Base-by-base conservation (phyloP, 768 basidiomycete species). In the Podaxis carcinomalis region DNA sequence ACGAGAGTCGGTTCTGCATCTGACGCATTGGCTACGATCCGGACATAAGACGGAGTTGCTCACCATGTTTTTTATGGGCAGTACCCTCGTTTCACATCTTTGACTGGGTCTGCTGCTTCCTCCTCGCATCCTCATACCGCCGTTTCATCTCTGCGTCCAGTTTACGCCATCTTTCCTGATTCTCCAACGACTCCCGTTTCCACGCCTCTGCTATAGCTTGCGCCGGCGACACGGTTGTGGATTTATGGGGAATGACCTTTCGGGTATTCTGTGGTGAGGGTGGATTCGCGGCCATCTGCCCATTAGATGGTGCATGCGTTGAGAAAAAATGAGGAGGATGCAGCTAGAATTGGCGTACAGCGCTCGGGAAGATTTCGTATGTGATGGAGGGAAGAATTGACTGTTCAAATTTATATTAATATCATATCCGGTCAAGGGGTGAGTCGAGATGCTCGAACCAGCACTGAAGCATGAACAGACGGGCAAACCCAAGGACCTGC, bases 131-230 rank as follows among this genome's bases (percentile, higher is more conserved):
- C 42, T 78, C 69, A 68, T 83, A 89, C 54, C 78, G 76, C 66
- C 77, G 71, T 68, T 78, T 80, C 57, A 80, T 77, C 62, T 82
- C 81, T 59, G 79, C 81, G 56, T 83, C 79, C 51, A 76, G 66
- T 60, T 64, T 70, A 59, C 78, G 74, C 89, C 88, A 90, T 63
- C 72, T 76, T 56, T 82, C 80, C 69, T 87, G 80, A 64, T 74
- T 83, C 71, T 87, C 83, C 13, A 70, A 61, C n/a, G 84, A 81
- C 72, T 88, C 85, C 51, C 76, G 73, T 68, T 79, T 82, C 89
- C 89, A 90, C 57, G 84, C 85, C 44, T 85, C 82, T 37, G 84
- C 86, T 69, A 91, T 89, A 28, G 83, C 80, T 63, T 85, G 83
- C 3, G 83, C 82, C 39, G 84, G 83, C 10, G 85, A 78, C 66